A percentile compares a stretch with the other conserved stretches of the same genome.
phyloP scores from a whole-genome alignment of 352 stramenopile species.

The Globisporangium camurandrum region DNA sequence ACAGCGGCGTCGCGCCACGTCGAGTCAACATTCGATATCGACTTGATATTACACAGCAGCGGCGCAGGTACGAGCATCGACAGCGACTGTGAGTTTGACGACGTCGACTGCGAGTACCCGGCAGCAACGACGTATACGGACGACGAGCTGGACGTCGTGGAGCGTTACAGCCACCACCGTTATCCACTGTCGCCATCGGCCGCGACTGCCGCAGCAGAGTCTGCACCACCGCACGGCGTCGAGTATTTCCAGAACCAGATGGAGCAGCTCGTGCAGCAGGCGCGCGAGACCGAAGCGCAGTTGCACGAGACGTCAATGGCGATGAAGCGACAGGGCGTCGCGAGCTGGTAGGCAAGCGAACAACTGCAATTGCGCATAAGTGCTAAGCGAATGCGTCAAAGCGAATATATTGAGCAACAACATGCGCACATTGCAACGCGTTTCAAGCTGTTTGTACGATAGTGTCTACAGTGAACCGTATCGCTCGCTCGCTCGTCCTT shows the following conservation, averaged over 20 bases:
- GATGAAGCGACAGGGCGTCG: slow-evolving; percentile 39
- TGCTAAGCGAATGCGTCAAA: neutral
- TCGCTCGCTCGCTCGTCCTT: no score
- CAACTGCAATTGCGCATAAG: neutral
- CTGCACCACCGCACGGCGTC: no score
- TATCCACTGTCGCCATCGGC: slow-evolving; percentile 1
- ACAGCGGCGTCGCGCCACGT: slow-evolving; percentile 14
- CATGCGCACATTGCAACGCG: no score
- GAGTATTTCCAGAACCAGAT: slow-evolving; percentile 61
- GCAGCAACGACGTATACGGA: slow-evolving; percentile 1
- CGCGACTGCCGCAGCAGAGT: neutral
- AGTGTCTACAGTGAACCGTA: no score
- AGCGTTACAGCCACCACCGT: neutral
- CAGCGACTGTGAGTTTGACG: slow-evolving; percentile 13
- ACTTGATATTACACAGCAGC: no score
- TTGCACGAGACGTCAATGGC: slow-evolving; percentile 48
- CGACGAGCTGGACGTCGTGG: no score
- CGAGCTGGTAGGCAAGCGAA: slow-evolving; percentile 16
- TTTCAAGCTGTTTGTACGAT: no score
- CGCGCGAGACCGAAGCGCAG: slow-evolving; percentile 62
- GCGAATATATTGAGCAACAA: neutral
- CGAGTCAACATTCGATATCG: no score
- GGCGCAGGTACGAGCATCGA: slow-evolving; percentile 10
- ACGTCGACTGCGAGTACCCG: slow-evolving; percentile 6
- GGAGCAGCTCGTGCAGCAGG: slow-evolving; percentile 56